Conservation (phyloP, 768 basidiomycete genomes). For the Cyclocybe aegerita region DNA sequence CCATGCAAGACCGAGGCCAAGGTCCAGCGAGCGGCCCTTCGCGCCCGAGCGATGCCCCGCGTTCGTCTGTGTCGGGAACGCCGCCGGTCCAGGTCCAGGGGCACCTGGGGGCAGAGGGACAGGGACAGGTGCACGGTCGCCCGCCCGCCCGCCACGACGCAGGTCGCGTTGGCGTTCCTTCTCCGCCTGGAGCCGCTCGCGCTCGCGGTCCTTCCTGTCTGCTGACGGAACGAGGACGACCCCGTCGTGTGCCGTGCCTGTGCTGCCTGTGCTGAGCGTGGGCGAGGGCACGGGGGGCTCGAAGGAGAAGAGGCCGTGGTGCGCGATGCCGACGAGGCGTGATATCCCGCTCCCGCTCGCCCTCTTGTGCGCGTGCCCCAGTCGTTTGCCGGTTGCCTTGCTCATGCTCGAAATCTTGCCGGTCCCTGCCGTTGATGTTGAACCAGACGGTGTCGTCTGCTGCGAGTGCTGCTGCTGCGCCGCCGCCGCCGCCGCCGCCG, state of each 20-base stretch:
- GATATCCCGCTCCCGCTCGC: slow-evolving; percentile 28
- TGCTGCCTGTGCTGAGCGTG: slow-evolving; percentile 33
- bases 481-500: slow-evolving; percentile 16
- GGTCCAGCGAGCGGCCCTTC: slow-evolving; percentile 72
- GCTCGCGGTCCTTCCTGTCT: slow-evolving; percentile 26
- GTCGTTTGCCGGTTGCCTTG: slow-evolving; percentile 46
- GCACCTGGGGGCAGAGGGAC: slow-evolving; percentile 18
- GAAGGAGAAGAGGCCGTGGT: slow-evolving; percentile 66
- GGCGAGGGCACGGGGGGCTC: slow-evolving; percentile 65
- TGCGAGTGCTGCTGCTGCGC: slow-evolving; percentile 22
- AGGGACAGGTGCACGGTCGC: slow-evolving; percentile 33
- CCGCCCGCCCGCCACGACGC: slow-evolving; percentile 13
- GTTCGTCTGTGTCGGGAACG: slow-evolving; percentile 8
- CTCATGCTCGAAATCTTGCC: slow-evolving; percentile 58
- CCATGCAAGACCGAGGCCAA: slow-evolving; percentile 70
- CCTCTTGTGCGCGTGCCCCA: slow-evolving; percentile 20
- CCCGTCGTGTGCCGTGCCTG: slow-evolving; percentile 25
- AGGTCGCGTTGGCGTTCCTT: slow-evolving; percentile 26
- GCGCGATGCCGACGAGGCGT: slow-evolving; percentile 33
- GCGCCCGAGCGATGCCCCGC: slow-evolving; percentile 42
- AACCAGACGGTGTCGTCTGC: slow-evolving; percentile 35
- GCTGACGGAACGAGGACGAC: slow-evolving; percentile 20
- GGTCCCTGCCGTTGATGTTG: slow-evolving; percentile 38
- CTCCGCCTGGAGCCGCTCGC: slow-evolving; percentile 24
- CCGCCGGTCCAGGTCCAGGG: background rate